A percentile compares a stretch with the other conserved stretches of the same genome.
phyloP scores from a whole-genome alignment of 2,329 filamentous ascomycete genomes.

The Cordyceps cicadae region DNA sequence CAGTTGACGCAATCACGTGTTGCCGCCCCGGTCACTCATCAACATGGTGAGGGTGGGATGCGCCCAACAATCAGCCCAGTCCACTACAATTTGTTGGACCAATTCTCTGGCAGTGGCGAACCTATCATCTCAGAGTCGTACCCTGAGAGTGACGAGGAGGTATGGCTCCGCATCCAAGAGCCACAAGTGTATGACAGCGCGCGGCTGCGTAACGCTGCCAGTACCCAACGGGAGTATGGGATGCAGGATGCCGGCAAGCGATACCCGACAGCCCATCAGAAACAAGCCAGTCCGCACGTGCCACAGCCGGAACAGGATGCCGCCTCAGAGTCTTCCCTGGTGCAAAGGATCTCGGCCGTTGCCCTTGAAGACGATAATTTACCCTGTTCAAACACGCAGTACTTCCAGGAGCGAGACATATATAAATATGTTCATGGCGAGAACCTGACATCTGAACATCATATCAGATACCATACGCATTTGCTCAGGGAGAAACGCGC shows the following conservation, averaged over 20 bases:
- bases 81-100: neutral
- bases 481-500: neutral
- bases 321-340: neutral
- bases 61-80: neutral
- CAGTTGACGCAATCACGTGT: neutral
- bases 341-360: neutral
- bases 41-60: neutral
- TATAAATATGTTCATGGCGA: slow-evolving; percentile 1
- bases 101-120: neutral
- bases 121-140: neutral
- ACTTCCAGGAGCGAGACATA: slow-evolving; percentile 5
- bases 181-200: neutral
- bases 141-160: neutral
- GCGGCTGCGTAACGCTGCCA: neutral
- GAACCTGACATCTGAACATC: slow-evolving; percentile 4
- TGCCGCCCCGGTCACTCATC: neutral
- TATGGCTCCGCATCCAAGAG: neutral
- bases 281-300: neutral
- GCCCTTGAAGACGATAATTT: neutral
- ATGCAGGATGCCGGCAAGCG: neutral
- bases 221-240: neutral
- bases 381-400: neutral
- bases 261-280: neutral
- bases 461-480: slow-evolving; percentile 6
- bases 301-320: neutral